A percentile compares a stretch with the other conserved stretches of the same genome.
Evolutionary conservation across 2,329 filamentous ascomycete species (phyloP).

Genomic region (Seiridium unicorne): DNA sequence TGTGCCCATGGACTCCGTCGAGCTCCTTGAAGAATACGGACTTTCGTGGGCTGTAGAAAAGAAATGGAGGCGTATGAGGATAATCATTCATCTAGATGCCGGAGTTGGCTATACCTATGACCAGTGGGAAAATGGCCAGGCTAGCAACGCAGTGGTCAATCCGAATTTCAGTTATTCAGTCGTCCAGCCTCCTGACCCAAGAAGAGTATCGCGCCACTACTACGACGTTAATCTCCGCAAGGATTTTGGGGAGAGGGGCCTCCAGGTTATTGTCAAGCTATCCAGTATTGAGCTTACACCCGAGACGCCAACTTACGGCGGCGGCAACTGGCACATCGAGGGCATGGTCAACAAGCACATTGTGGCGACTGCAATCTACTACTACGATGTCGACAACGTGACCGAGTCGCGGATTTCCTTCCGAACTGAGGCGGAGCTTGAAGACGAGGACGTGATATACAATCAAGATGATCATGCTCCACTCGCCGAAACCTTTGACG

Average conservation of each 20-base stretch:
- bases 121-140: neutral
- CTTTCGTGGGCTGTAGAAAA: neutral
- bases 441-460: constrained; percentile 31
- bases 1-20: neutral
- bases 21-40: neutral
- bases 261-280: constrained; percentile 66
- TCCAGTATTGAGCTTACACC: constrained; percentile 61
- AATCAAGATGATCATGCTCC: constrained; percentile 30
- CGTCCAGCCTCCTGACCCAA: no score
- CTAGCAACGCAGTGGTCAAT: neutral
- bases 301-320: constrained; percentile 50
- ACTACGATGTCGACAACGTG: constrained; percentile 61
- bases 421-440: constrained; percentile 32
- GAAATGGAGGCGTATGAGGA: neutral
- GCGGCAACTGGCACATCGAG: constrained; percentile 56
- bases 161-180: no score
- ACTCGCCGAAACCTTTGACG: constrained; percentile 6
- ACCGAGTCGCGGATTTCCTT: constrained; percentile 50
- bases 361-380: constrained; percentile 60
- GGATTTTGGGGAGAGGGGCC: constrained; percentile 27
- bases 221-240: constrained; percentile 21
- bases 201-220: neutral
- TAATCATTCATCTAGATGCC: neutral
- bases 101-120: neutral
- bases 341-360: constrained; percentile 62